Evolutionary conservation across 2,329 filamentous ascomycete species (phyloP).

Genomic region (Calycina herbarum): DNA sequence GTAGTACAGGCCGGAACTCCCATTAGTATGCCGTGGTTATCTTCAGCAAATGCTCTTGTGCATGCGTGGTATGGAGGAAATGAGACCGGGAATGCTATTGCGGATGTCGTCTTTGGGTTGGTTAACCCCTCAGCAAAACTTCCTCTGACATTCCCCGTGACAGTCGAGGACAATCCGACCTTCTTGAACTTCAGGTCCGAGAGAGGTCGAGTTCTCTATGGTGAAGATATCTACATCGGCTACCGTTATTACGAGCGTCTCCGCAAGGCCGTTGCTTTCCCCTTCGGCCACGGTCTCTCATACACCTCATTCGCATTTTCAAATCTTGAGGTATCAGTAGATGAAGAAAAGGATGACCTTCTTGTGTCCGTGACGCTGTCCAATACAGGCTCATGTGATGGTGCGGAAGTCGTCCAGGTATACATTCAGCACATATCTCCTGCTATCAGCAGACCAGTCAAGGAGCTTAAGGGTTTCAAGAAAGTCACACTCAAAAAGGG

Average conservation of each 20-base stretch:
- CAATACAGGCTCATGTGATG: conserved; percentile 59
- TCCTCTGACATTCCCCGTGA: conserved; percentile 65
- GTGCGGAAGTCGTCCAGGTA: conserved; percentile 57
- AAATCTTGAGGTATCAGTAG: conserved; percentile 47
- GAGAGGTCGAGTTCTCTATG: too few relatives aligned
- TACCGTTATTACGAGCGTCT: too few relatives aligned
- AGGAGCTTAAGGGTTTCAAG: conserved; percentile 63
- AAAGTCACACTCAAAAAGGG: conserved; percentile 63
- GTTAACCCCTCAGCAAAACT: conserved; percentile 74
- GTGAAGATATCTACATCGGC: too few relatives aligned
- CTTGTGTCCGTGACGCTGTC: conserved; percentile 50
- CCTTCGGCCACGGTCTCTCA: conserved; percentile 66
- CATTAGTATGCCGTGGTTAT: conserved; percentile 67
- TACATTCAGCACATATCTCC: conserved; percentile 53
- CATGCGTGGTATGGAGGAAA: conserved; percentile 88
- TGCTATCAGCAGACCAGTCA: conserved; percentile 54
- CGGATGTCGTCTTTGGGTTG: conserved; percentile 73
- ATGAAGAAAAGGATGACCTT: conserved; percentile 44
- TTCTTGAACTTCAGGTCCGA: too few relatives aligned
- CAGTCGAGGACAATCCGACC: conserved; percentile 49
- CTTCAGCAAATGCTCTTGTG: conserved; percentile 55
- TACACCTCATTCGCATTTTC: conserved; percentile 68
- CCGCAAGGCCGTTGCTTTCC: too few relatives aligned
- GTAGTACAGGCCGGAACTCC: conserved; percentile 77
- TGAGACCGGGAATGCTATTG: conserved; percentile 77